Conservation (phyloP, 306 rosid genomes). For the Sicyos baderoa region DNA sequence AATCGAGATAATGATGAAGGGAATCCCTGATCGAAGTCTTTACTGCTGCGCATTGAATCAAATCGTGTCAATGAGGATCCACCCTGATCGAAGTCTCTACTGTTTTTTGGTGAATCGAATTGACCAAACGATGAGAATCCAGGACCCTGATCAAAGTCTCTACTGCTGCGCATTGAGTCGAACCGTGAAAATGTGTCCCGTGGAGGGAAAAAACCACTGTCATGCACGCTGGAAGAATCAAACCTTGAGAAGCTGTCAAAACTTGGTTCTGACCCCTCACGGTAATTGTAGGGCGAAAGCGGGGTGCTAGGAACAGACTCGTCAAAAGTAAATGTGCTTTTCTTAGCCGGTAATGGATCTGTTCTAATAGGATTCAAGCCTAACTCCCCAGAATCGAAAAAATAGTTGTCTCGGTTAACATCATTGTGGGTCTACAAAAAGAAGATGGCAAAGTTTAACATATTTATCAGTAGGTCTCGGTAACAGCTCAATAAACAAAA, state of each 20-base stretch:
- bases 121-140: slow-evolving; percentile 19
- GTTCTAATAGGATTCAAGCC: slow-evolving; percentile 82
- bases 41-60: slow-evolving; percentile 36
- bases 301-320: slow-evolving; percentile 94
- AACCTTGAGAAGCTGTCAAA: slow-evolving; percentile 75
- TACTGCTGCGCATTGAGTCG: slow-evolving; percentile 64
- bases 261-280: slow-evolving; percentile 49
- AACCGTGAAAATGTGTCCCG: slow-evolving; percentile 45
- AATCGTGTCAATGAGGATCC: slow-evolving; percentile 2
- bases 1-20: slow-evolving; percentile 4
- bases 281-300: slow-evolving; percentile 47
- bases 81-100: slow-evolving; percentile 50
- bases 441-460: neutral
- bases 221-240: slow-evolving; percentile 67
- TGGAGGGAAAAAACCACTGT: slow-evolving; percentile 45
- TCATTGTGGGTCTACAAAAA: slow-evolving; percentile 44
- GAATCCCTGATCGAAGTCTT: slow-evolving; percentile 43
- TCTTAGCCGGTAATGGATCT: slow-evolving; percentile 52
- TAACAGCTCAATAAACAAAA: too few relatives aligned
- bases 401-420: slow-evolving; percentile 51
- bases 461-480: neutral
- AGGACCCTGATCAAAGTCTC: slow-evolving; percentile 50
- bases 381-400: slow-evolving; percentile 60
- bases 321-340: slow-evolving; percentile 59
- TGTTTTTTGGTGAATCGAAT: slow-evolving; percentile 28